phyloP scores from a whole-genome alignment of 1,284 basidiomycete species.

The Trichosporon sp. region DNA sequence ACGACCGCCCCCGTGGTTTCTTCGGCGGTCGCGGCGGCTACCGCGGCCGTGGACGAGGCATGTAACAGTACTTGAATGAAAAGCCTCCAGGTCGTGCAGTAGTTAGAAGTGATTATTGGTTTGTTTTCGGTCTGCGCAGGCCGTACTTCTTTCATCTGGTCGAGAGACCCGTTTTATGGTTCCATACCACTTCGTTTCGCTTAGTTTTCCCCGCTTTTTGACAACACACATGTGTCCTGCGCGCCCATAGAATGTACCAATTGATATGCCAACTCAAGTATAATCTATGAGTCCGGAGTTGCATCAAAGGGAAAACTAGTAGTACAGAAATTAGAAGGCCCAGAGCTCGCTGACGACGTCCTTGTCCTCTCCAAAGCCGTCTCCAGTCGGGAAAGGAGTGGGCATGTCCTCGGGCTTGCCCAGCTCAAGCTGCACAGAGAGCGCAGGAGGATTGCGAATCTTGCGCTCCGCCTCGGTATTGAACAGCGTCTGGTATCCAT shows the following conservation, averaged over 20 bases:
- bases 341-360: slow-evolving; percentile 27
- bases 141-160: slow-evolving; percentile 3
- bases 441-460: slow-evolving; percentile 77
- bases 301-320: background rate
- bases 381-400: slow-evolving; percentile 22
- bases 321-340: slow-evolving; percentile 23
- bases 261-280: slow-evolving; percentile 15
- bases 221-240: slow-evolving; percentile 8
- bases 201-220: slow-evolving; percentile 1
- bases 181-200: slow-evolving; percentile 28
- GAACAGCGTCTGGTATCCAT: slow-evolving; percentile 88
- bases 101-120: background rate
- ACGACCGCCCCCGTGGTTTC: slow-evolving; percentile 25
- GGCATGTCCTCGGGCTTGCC: slow-evolving; percentile 22
- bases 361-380: slow-evolving; percentile 17
- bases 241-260: slow-evolving; percentile 10
- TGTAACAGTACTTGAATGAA: slow-evolving; percentile 21
- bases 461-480: slow-evolving; percentile 80
- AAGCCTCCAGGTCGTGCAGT: background rate
- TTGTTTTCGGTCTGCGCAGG: slow-evolving; percentile 17
- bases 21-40: slow-evolving; percentile 24
- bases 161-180: too few relatives aligned
- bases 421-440: slow-evolving; percentile 51
- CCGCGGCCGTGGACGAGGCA: slow-evolving; percentile 31
- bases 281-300: background rate